phyloP scores from a whole-genome alignment of 2,329 filamentous ascomycete genomes.

The Camillea tinctor region DNA sequence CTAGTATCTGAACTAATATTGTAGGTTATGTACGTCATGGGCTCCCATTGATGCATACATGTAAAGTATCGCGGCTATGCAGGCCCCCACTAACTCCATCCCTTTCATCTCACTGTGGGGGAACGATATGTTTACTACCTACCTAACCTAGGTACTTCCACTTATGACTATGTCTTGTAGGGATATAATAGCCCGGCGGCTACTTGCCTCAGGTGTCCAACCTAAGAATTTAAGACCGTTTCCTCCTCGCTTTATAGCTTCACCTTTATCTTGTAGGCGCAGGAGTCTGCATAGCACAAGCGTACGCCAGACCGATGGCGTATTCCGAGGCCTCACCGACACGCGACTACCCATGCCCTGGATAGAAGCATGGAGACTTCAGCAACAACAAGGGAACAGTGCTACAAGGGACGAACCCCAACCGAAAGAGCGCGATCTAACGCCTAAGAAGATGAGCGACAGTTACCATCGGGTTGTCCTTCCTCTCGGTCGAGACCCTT shows the following conservation, averaged over 20 bases:
- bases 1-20: background rate
- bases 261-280: background rate
- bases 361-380: constrained; percentile 64
- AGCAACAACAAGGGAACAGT: constrained; percentile 44
- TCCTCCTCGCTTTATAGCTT: background rate
- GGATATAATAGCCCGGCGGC: constrained; percentile 13
- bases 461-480: constrained; percentile 69
- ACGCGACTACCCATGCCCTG: constrained; percentile 53
- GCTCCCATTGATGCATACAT: constrained; percentile 1
- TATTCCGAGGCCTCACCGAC: constrained; percentile 38
- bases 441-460: constrained; percentile 68
- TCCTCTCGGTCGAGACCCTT: constrained; percentile 70
- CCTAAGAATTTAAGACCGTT: background rate
- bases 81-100: background rate
- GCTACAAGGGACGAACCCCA: constrained; percentile 22
- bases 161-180: constrained; percentile 17
- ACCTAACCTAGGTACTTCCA: no score
- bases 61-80: background rate
- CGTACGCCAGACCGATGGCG: constrained; percentile 33
- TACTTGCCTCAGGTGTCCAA: constrained; percentile 11
- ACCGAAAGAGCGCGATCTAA: constrained; percentile 51
- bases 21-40: background rate
- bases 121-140: background rate
- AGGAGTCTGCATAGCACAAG: constrained; percentile 26
- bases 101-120: background rate